A percentile compares a stretch with the other conserved stretches of the same genome.
phyloP scores from a whole-genome alignment of 306 rosid genomes.

The Cicer bijugum region DNA sequence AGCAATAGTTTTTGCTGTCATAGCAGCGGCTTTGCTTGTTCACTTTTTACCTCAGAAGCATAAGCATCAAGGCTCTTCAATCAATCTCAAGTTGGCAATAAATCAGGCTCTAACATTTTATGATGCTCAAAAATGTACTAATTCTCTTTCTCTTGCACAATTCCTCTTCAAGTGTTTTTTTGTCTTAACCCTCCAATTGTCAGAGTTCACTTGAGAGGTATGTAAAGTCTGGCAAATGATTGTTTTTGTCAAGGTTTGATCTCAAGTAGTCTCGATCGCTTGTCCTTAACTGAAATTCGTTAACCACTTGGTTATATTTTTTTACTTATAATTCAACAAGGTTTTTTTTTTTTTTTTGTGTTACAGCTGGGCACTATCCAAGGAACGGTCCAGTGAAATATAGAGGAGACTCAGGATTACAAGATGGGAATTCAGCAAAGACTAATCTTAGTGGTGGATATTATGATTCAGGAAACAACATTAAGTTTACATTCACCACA shows the following conservation, averaged over 20 bases:
- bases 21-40: conserved; percentile 51
- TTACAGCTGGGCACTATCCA: conserved; percentile 74
- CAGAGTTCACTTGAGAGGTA: too few relatives aligned
- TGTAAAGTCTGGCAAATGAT: too few relatives aligned
- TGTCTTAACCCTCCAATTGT: too few relatives aligned
- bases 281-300: too few relatives aligned
- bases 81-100: conserved; percentile 62
- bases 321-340: conserved; percentile 18
- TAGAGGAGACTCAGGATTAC: conserved; percentile 74
- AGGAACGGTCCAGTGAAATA: conserved; percentile 62
- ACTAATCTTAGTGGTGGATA: conserved; percentile 73
- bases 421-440: conserved; percentile 57
- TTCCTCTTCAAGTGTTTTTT: too few relatives aligned
- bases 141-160: background rate
- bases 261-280: too few relatives aligned
- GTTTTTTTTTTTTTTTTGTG: background rate
- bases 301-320: background rate
- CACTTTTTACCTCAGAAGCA: conserved; percentile 57
- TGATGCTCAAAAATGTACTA: conserved; percentile 80
- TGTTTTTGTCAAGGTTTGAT: too few relatives aligned
- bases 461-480: conserved; percentile 88
- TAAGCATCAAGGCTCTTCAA: conserved; percentile 50
- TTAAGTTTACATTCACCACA: conserved; percentile 79
- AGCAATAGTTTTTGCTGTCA: conserved; percentile 39
- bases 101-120: conserved; percentile 76